Conservation (phyloP, 2,329 filamentous ascomycete species). For the Aspergillus fumigatiaffinis region DNA sequence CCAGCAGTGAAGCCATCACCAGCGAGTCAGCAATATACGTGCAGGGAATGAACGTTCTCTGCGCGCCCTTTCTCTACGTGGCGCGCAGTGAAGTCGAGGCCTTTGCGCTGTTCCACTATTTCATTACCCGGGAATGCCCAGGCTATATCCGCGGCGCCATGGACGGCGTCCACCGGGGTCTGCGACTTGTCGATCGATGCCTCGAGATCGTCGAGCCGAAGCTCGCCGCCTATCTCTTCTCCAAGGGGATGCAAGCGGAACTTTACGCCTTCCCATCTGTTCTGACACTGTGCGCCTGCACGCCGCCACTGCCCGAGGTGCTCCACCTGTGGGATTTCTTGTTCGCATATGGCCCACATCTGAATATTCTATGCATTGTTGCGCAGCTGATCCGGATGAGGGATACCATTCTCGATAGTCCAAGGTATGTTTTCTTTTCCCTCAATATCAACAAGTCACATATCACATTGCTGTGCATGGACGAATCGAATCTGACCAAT, state of each 20-base stretch:
- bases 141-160: constrained; percentile 94
- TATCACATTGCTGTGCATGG: constrained; percentile 1
- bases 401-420: constrained; percentile 74
- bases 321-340: constrained; percentile 94
- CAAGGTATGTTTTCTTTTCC: constrained; percentile 57
- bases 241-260: constrained; percentile 84
- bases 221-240: constrained; percentile 75
- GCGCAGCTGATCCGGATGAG: constrained; percentile 88
- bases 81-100: constrained; percentile 93
- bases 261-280: constrained; percentile 97
- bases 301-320: constrained; percentile 89
- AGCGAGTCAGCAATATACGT: constrained; percentile 82
- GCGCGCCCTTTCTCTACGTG: constrained; percentile 91
- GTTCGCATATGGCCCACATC: constrained; percentile 89
- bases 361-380: constrained; percentile 95
- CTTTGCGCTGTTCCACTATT: constrained; percentile 82
- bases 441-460: constrained; percentile 5
- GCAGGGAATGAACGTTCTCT: constrained; percentile 98
- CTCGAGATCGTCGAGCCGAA: constrained; percentile 87
- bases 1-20: constrained; percentile 33
- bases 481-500: constrained; percentile 9
- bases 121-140: constrained; percentile 83
- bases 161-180: constrained; percentile 91
- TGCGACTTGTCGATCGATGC: constrained; percentile 87
- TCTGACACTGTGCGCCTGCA: constrained; percentile 90